A percentile compares a stretch with the other conserved stretches of the same genome.
Conservation (phyloP, 208 protist species). For the Wallacemonas rigidus region DNA sequence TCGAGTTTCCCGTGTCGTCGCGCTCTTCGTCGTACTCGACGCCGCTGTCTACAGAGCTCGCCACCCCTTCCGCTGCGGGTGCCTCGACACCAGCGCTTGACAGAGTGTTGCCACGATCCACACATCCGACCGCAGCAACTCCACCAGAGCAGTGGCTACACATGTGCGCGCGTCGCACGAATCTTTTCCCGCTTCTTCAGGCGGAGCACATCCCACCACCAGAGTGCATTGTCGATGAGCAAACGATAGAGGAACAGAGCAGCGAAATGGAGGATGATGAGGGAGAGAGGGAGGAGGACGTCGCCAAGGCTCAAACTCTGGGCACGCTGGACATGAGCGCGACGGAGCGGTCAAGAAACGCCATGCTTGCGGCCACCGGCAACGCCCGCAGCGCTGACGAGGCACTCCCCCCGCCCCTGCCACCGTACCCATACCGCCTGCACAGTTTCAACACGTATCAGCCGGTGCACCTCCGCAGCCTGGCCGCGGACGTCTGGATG, state of each 20-base stretch:
- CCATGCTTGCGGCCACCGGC: neutral
- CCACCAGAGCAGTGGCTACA: neutral
- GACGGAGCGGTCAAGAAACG: neutral
- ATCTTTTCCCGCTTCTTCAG: constrained; percentile 42
- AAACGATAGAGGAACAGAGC: neutral
- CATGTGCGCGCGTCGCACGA: neutral
- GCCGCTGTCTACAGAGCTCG: neutral
- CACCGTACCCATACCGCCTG: constrained; percentile 20
- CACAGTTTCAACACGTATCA: constrained; percentile 39
- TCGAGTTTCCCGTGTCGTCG: neutral
- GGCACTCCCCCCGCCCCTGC: neutral
- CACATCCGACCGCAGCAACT: too few relatives aligned
- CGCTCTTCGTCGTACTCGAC: neutral
- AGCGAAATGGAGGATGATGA: too few relatives aligned
- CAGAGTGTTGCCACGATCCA: too few relatives aligned
- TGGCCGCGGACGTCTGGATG: constrained; percentile 72
- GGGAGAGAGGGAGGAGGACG: neutral
- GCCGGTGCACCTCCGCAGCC: constrained; percentile 21
- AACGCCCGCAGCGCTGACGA: neutral
- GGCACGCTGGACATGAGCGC: neutral
- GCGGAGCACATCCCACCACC: constrained; percentile 42
- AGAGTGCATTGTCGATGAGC: constrained; percentile 42
- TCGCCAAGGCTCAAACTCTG: neutral
- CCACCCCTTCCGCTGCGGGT: too few relatives aligned
- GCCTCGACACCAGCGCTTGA: too few relatives aligned